A percentile compares a stretch with the other conserved stretches of the same genome.
Evolutionary conservation across 495 filamentous ascomycete genomes (phyloP).

Genomic region (Penicillium flavigenum): DNA sequence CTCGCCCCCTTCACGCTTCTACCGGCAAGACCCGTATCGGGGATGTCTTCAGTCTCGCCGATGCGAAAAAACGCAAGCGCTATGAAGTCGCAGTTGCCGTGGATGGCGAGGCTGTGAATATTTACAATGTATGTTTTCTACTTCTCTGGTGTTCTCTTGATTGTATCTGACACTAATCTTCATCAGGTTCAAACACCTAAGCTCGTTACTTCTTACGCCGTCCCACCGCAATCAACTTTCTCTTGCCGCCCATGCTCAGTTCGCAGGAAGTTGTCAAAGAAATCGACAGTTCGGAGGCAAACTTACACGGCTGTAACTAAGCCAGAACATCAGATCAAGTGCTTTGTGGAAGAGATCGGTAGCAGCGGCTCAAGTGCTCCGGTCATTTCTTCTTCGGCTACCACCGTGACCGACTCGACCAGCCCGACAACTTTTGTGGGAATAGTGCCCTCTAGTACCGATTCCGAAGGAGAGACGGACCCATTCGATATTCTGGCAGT

Average conservation of each 20-base stretch:
- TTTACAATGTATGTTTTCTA: slow-evolving; percentile 76
- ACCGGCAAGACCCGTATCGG: slow-evolving; percentile 60
- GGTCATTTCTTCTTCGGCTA: slow-evolving; percentile 41
- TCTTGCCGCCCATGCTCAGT: slow-evolving; percentile 76
- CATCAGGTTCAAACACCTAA: slow-evolving; percentile 74
- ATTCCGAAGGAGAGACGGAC: slow-evolving; percentile 26
- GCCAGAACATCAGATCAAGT: slow-evolving; percentile 50
- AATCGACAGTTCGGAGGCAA: slow-evolving; percentile 58
- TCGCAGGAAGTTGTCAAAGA: slow-evolving; percentile 54
- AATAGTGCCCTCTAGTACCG: slow-evolving; percentile 32
- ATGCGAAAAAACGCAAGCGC: slow-evolving; percentile 80
- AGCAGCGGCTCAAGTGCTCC: slow-evolving; percentile 37
- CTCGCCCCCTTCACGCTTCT: slow-evolving; percentile 59
- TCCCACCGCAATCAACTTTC: slow-evolving; percentile 77
- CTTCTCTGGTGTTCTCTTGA: too few species aligned
- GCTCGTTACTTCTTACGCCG: slow-evolving; percentile 78
- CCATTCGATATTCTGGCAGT: slow-evolving; percentile 47
- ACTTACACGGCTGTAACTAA: slow-evolving; percentile 62
- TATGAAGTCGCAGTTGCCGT: slow-evolving; percentile 81
- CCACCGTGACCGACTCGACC: slow-evolving; percentile 41
- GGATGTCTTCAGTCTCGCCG: slow-evolving; percentile 69
- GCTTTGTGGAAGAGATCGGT: slow-evolving; percentile 52
- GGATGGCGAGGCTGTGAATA: slow-evolving; percentile 86
- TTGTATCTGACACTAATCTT: slow-evolving; percentile 10
- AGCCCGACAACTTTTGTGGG: slow-evolving; percentile 46